Percentiles rank a stretch among this genome's conserved stretches.
phyloP scores from a whole-genome alignment of 306 rosid species.

The Inga oerstediana region DNA sequence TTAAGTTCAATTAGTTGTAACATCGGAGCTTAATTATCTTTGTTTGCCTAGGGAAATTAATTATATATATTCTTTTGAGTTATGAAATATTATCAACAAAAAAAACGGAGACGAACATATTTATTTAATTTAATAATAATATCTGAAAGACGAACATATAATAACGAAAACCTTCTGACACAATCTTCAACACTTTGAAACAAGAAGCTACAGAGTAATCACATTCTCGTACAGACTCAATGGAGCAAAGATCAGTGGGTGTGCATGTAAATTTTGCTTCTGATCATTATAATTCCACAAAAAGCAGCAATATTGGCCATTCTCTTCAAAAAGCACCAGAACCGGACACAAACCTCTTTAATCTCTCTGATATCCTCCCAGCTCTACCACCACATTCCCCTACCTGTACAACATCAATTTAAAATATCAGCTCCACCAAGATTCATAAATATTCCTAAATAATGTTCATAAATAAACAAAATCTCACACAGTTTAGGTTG shows the following conservation, averaged over 20 bases:
- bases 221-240: too few species aligned
- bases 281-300: background rate
- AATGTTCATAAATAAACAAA: background rate
- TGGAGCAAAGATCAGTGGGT: background rate
- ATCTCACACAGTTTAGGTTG: background rate
- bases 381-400: slow-evolving; percentile 35
- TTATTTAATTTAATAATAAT: background rate
- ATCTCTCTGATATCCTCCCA: slow-evolving; percentile 51
- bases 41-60: background rate
- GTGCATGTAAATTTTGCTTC: background rate
- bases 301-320: background rate
- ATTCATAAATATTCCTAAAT: background rate
- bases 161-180: background rate
- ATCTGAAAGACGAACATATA: background rate
- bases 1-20: too few species aligned
- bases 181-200: background rate
- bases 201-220: background rate
- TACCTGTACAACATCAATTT: slow-evolving; percentile 28
- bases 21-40: too few species aligned
- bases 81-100: background rate
- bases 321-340: slow-evolving; percentile 18
- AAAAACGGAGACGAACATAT: background rate
- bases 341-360: slow-evolving; percentile 37
- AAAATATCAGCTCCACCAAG: background rate
- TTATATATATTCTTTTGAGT: background rate